phyloP scores from a whole-genome alignment of 805 yeast species.

The Priceomyces fermenticarens region DNA sequence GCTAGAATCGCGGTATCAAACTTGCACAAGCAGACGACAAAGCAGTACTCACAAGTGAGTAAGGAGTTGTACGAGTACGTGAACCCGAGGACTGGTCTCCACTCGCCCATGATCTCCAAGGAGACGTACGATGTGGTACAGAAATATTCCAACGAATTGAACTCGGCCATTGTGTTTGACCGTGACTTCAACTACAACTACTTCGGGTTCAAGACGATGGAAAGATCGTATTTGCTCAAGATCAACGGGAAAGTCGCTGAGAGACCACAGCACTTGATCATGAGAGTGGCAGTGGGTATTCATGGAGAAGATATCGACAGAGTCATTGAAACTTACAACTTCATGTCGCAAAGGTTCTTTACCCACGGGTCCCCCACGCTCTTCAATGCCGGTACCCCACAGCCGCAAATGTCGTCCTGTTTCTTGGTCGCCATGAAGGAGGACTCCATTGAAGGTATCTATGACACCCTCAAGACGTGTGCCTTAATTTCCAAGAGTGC shows the following conservation, averaged over 20 bases:
- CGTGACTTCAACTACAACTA: slow-evolving; percentile 56
- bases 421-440: slow-evolving; percentile 63
- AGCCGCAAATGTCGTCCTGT: slow-evolving; percentile 60
- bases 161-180: slow-evolving; percentile 44
- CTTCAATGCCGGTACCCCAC: slow-evolving; percentile 61
- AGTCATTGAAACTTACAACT: slow-evolving; percentile 54
- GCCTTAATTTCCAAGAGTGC: slow-evolving; percentile 63
- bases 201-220: slow-evolving; percentile 61
- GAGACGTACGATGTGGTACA: slow-evolving; percentile 39
- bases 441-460: slow-evolving; percentile 62
- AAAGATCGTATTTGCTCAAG: slow-evolving; percentile 55
- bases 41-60: slow-evolving; percentile 76
- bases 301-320: slow-evolving; percentile 53
- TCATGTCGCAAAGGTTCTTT: slow-evolving; percentile 58
- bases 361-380: slow-evolving; percentile 63
- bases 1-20: slow-evolving; percentile 95
- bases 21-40: slow-evolving; percentile 90
- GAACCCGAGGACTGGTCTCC: slow-evolving; percentile 74
- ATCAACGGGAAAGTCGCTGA: slow-evolving; percentile 57
- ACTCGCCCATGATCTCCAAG: slow-evolving; percentile 43
- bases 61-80: slow-evolving; percentile 70
- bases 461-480: slow-evolving; percentile 57
- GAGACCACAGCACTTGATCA: slow-evolving; percentile 59
- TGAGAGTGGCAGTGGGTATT: slow-evolving; percentile 62
- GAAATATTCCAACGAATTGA: slow-evolving; percentile 39